phyloP scores from a whole-genome alignment of 768 basidiomycete genomes.

The Suillus placidus region DNA sequence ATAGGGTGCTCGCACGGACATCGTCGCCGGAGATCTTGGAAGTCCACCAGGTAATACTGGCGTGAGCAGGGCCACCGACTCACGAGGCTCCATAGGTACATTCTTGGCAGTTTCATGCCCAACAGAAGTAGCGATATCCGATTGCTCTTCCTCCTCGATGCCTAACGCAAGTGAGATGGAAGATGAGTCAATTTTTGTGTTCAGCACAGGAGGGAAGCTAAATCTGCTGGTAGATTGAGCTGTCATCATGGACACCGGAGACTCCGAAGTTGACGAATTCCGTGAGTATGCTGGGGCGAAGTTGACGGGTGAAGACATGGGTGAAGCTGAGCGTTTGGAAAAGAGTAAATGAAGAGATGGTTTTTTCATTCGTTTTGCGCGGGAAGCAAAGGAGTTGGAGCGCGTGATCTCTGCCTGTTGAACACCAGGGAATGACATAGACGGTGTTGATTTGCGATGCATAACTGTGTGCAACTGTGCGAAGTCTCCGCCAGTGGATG shows the following conservation, averaged over 20 bases:
- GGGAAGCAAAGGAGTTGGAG: constrained; percentile 39
- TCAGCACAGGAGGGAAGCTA: constrained; percentile 57
- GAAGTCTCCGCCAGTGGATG: constrained; percentile 36
- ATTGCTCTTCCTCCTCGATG: constrained; percentile 34
- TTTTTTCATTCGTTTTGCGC: constrained; percentile 52
- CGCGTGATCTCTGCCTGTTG: constrained; percentile 34
- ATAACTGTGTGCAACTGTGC: constrained; percentile 31
- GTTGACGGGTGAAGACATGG: constrained; percentile 40
- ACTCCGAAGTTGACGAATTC: constrained; percentile 34
- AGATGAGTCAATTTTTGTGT: constrained; percentile 63
- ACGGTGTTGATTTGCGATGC: constrained; percentile 40
- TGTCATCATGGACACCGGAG: constrained; percentile 53
- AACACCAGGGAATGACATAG: constrained; percentile 36
- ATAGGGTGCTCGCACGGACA: constrained; percentile 25
- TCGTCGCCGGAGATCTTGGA: constrained; percentile 29
- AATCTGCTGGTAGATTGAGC: constrained; percentile 54
- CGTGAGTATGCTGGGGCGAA: constrained; percentile 21
- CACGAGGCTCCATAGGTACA: constrained; percentile 20
- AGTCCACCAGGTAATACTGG: constrained; percentile 22
- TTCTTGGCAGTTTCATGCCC: constrained; percentile 16
- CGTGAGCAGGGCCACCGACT: constrained; percentile 18
- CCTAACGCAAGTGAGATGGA: constrained; percentile 43
- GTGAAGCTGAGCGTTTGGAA: constrained; percentile 61
- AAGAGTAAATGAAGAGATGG: constrained; percentile 73
- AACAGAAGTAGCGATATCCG: constrained; percentile 16